Percentiles rank a stretch among this genome's conserved stretches.
phyloP scores from a whole-genome alignment of 1,139 yeast genomes.

The Groenewaldozyma sp. region DNA sequence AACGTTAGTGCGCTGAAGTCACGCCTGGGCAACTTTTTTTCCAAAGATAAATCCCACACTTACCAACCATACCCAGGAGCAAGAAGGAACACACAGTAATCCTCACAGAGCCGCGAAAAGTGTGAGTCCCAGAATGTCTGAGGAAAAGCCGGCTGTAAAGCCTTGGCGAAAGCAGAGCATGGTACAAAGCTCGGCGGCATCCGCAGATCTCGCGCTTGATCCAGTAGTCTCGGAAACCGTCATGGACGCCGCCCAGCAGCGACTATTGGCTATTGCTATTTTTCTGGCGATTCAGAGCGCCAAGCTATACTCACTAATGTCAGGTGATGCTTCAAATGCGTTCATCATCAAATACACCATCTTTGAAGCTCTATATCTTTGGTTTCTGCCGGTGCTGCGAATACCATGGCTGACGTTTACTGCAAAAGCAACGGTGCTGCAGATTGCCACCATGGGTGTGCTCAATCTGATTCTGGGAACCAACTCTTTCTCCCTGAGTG shows the following conservation, averaged over 20 bases:
- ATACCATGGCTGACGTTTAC: constrained; percentile 62
- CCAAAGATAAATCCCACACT: no score
- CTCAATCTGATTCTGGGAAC: constrained; percentile 33
- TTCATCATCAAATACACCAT: constrained; percentile 63
- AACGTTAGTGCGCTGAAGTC: no score
- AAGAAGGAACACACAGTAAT: no score
- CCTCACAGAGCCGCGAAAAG: no score
- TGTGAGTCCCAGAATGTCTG: no score
- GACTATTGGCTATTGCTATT: constrained; percentile 54
- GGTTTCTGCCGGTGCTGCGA: constrained; percentile 61
- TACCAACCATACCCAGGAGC: no score
- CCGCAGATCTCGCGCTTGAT: background rate
- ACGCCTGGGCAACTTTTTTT: no score
- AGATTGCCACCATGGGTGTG: constrained; percentile 25
- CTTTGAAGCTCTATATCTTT: constrained; percentile 62
- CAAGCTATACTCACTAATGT: constrained; percentile 63
- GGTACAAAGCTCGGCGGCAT: background rate
- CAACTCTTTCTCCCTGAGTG: constrained; percentile 38
- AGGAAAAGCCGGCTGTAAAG: background rate
- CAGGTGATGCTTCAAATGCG: constrained; percentile 37
- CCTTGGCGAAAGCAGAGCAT: background rate
- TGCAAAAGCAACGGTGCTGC: constrained; percentile 30
- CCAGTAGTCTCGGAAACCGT: constrained; percentile 29
- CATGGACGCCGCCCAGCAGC: constrained; percentile 75
- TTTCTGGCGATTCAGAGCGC: constrained; percentile 69